Evolutionary conservation across 2,329 filamentous ascomycete species (phyloP).

Genomic region (Spiromastix sp.): DNA sequence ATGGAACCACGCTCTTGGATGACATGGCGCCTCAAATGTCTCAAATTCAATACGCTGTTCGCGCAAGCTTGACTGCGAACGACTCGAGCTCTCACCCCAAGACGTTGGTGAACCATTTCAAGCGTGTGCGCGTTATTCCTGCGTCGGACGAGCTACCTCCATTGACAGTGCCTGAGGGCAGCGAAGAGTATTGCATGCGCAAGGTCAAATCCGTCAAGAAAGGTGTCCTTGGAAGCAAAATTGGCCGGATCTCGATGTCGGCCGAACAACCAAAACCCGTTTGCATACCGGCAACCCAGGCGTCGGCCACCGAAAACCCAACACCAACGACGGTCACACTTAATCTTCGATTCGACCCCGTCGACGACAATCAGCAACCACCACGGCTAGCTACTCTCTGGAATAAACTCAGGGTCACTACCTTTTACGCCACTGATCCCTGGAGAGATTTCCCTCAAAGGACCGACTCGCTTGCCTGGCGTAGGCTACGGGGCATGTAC

Average conservation of each 20-base stretch:
- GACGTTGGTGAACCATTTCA: slow-evolving; percentile 40
- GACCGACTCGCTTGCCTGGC: slow-evolving; percentile 27
- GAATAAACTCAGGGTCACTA: slow-evolving; percentile 47
- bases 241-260: slow-evolving; percentile 48
- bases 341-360: slow-evolving; percentile 51
- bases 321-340: slow-evolving; percentile 48
- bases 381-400: slow-evolving; percentile 43
- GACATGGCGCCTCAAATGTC: slow-evolving; percentile 55
- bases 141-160: slow-evolving; percentile 51
- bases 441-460: slow-evolving; percentile 41
- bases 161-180: slow-evolving; percentile 37
- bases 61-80: slow-evolving; percentile 34
- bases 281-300: slow-evolving; percentile 30
- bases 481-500: slow-evolving; percentile 42
- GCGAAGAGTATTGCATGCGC: slow-evolving; percentile 41
- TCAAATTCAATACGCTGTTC: slow-evolving; percentile 48
- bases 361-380: slow-evolving; percentile 37
- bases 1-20: slow-evolving; percentile 43
- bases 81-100: slow-evolving; percentile 27
- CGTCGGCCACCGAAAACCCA: slow-evolving; percentile 25
- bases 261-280: slow-evolving; percentile 49
- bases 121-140: slow-evolving; percentile 51
- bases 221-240: slow-evolving; percentile 47
- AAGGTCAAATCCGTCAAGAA: slow-evolving; percentile 52
- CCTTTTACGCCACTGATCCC: slow-evolving; percentile 45